phyloP scores from a whole-genome alignment of 2,329 filamentous ascomycete species.

The Zasmidium cellare region DNA sequence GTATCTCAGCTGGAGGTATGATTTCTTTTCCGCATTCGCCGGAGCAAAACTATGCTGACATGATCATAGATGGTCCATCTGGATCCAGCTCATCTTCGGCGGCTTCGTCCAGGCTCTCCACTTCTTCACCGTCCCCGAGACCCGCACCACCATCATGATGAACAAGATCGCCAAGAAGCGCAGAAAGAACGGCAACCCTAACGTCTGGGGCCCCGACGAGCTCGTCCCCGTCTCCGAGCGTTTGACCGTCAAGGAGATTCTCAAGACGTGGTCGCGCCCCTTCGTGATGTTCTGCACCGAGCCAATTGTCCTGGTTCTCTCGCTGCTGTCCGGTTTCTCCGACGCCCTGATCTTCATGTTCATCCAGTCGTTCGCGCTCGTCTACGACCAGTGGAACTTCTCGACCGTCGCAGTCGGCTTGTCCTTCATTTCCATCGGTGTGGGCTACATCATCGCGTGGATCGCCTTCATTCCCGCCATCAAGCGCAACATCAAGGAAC shows the following conservation, averaged over 20 bases:
- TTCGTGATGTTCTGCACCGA: conserved; percentile 78
- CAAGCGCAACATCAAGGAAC: conserved; percentile 53
- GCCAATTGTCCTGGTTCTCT: conserved; percentile 71
- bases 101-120: conserved; percentile 64
- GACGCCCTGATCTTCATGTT: conserved; percentile 81
- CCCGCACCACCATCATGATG: conserved; percentile 75
- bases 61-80: conserved; percentile 67
- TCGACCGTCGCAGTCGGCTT: conserved; percentile 59
- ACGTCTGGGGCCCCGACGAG: conserved; percentile 76
- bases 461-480: conserved; percentile 58
- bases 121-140: conserved; percentile 71
- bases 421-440: conserved; percentile 65
- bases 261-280: conserved; percentile 62
- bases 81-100: conserved; percentile 85
- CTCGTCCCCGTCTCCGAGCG: conserved; percentile 51
- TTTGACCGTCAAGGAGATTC: conserved; percentile 45
- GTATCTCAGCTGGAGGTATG: conserved; percentile 59
- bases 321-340: conserved; percentile 71
- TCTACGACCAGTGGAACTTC: conserved; percentile 70
- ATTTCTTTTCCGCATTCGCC: no score
- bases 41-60: no score
- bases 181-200: conserved; percentile 58
- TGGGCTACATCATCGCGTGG: conserved; percentile 68
- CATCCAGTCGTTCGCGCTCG: conserved; percentile 69
- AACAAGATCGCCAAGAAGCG: conserved; percentile 75